These are phyloP conservation scores for Pleurotus platypus DNA, from an alignment of 768 basidiomycete species.

Conservation along the genomic window DNA sequence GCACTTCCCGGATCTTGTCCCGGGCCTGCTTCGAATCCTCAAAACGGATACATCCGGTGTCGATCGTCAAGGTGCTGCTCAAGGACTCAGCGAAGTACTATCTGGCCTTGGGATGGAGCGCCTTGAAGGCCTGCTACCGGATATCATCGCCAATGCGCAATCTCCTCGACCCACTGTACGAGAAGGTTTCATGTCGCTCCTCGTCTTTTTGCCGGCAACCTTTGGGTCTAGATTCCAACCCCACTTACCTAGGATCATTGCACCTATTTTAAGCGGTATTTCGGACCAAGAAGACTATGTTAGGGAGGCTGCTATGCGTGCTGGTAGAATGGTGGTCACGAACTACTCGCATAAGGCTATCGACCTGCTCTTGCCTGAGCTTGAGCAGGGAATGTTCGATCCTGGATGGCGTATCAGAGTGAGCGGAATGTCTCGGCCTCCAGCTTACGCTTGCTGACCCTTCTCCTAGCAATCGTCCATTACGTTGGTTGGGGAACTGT, in stretches of 20 bases:
- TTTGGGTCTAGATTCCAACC: slow-evolving; percentile 97
- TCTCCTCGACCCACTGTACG: slow-evolving; percentile 88
- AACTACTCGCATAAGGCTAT: slow-evolving; percentile 93
- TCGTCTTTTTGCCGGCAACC: slow-evolving; percentile 93
- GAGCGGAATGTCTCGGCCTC: slow-evolving; percentile 20
- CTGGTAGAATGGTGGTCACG: slow-evolving; percentile 96
- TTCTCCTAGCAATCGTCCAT: slow-evolving; percentile 82
- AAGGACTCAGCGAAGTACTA: slow-evolving; percentile 93
- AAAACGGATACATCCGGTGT: slow-evolving; percentile 94
- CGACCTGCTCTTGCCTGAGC: slow-evolving; percentile 88
- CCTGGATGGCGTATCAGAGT: slow-evolving; percentile 93
- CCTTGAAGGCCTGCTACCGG: slow-evolving; percentile 89
- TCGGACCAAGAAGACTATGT: slow-evolving; percentile 95
- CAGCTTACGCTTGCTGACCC: slow-evolving; percentile 9
- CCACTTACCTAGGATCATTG: slow-evolving; percentile 90
- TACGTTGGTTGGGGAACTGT: slow-evolving; percentile 89
- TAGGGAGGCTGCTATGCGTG: slow-evolving; percentile 95
- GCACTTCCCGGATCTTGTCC: slow-evolving; percentile 94
- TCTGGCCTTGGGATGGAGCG: slow-evolving; percentile 97
- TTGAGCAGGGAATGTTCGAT: slow-evolving; percentile 95
- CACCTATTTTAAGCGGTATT: slow-evolving; percentile 87
- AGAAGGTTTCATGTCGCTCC: slow-evolving; percentile 97
- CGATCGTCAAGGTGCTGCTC: slow-evolving; percentile 96
- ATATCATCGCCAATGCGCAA: slow-evolving; percentile 88
- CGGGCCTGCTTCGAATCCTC: slow-evolving; percentile 80